Evolutionary conservation across 805 yeast species (phyloP).

Genomic region (Maudiozyma turicensis): DNA sequence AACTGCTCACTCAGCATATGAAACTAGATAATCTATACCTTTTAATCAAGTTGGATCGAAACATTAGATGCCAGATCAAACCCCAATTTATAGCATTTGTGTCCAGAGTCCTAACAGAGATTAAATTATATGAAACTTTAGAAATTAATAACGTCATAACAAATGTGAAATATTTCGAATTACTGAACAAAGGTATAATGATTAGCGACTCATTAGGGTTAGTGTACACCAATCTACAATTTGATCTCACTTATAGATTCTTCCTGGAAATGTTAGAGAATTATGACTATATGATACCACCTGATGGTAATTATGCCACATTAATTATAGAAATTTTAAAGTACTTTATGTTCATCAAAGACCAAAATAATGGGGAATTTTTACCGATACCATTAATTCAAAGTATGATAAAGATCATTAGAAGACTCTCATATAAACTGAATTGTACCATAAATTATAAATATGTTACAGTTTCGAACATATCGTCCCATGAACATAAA

Average conservation of each 20-base stretch:
- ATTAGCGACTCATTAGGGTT: slow-evolving; percentile 9
- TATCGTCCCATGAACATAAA: slow-evolving; percentile 1
- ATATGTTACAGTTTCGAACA: slow-evolving; percentile 10
- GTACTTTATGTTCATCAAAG: slow-evolving; percentile 6
- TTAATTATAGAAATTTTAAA: slow-evolving; percentile 11
- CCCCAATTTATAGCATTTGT: slow-evolving; percentile 9
- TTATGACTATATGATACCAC: not conserved
- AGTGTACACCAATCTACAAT: slow-evolving; percentile 1
- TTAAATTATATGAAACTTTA: slow-evolving; percentile 6
- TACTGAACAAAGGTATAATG: slow-evolving; percentile 14
- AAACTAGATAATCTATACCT: slow-evolving; percentile 19
- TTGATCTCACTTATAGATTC: slow-evolving; percentile 4
- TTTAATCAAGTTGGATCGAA: slow-evolving; percentile 13
- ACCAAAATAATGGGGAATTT: not conserved
- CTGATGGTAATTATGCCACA: slow-evolving; percentile 1
- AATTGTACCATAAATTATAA: slow-evolving; percentile 13
- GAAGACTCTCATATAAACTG: slow-evolving; percentile 11
- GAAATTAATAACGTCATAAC: slow-evolving; percentile 5
- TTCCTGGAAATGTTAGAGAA: slow-evolving; percentile 4
- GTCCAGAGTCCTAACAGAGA: slow-evolving; percentile 5
- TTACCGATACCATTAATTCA: not conserved
- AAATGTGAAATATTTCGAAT: slow-evolving; percentile 13
- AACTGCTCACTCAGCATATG: slow-evolving; percentile 2
- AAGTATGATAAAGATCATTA: slow-evolving; percentile 7
- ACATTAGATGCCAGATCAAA: slow-evolving; percentile 15